Conservation (phyloP, 2,329 filamentous ascomycete genomes). For the Sphaerostilbella broomeana region DNA sequence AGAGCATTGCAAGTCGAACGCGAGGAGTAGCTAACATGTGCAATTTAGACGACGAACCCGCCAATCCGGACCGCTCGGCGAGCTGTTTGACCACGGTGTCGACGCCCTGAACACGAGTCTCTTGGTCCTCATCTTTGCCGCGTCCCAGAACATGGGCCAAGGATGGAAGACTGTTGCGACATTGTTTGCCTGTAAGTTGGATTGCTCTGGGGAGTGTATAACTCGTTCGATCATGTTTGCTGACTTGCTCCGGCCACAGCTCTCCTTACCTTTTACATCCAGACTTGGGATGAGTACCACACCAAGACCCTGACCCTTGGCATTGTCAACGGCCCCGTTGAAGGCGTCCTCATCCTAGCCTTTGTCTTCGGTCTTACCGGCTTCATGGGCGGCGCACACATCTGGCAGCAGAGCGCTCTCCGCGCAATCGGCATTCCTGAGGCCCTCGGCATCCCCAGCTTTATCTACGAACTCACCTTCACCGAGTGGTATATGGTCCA, state of each 20-base stretch:
- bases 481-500: slow-evolving; percentile 91
- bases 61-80: slow-evolving; percentile 88
- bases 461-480: slow-evolving; percentile 73
- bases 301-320: slow-evolving; percentile 92
- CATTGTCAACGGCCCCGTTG: slow-evolving; percentile 87
- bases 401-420: slow-evolving; percentile 85
- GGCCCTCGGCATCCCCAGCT: slow-evolving; percentile 56
- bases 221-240: slow-evolving; percentile 6
- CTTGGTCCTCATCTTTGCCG: slow-evolving; percentile 86
- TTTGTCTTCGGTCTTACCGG: slow-evolving; percentile 78
- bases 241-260: slow-evolving; percentile 39
- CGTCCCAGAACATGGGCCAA: slow-evolving; percentile 87
- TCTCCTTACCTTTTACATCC: slow-evolving; percentile 93
- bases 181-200: slow-evolving; percentile 76
- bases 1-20: background rate
- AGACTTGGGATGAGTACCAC: slow-evolving; percentile 99
- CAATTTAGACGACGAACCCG: slow-evolving; percentile 66
- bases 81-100: slow-evolving; percentile 96
- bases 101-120: slow-evolving; percentile 95
- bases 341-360: slow-evolving; percentile 82
- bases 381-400: slow-evolving; percentile 77
- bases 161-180: slow-evolving; percentile 80
- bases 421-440: slow-evolving; percentile 62
- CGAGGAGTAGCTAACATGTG: background rate
- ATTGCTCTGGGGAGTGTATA: too few species aligned